Evolutionary conservation across 2,329 filamentous ascomycete species (phyloP).

Genomic region (Colletotrichum spaethianum): DNA sequence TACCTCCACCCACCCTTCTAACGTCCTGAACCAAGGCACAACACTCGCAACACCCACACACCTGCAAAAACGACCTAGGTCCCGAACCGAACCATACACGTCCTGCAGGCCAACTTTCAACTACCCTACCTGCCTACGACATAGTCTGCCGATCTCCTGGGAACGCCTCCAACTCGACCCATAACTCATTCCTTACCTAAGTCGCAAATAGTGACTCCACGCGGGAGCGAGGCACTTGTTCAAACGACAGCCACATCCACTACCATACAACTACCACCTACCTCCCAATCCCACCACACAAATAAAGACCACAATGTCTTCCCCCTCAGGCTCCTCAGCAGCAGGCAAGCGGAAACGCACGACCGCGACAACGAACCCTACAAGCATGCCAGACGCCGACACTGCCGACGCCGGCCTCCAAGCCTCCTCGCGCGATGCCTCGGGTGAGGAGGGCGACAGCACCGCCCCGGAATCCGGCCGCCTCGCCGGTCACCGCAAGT

Average conservation of each 20-base stretch:
- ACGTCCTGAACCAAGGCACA: conserved; percentile 38
- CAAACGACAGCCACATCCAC: conserved; percentile 19
- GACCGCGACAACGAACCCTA: conserved; percentile 63
- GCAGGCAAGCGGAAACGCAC: conserved; percentile 87
- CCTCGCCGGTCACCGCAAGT: conserved; percentile 69
- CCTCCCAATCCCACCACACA: conserved; percentile 15
- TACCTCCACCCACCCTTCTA: conserved; percentile 30
- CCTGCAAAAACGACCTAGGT: not conserved
- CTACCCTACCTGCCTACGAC: conserved; percentile 29
- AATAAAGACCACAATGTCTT: conserved; percentile 65
- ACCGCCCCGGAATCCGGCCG: conserved; percentile 73
- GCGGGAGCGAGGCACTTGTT: not conserved
- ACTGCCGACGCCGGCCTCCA: conserved; percentile 71
- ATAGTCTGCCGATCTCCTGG: conserved; percentile 34
- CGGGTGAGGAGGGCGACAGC: conserved; percentile 84
- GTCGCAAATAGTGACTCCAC: conserved; percentile 16
- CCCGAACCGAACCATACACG: not conserved
- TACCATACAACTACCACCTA: conserved; percentile 2
- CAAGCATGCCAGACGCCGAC: conserved; percentile 59
- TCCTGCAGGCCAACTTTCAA: conserved; percentile 5
- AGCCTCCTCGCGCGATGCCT: conserved; percentile 85
- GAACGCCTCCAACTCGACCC: conserved; percentile 26
- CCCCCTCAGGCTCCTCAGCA: conserved; percentile 67
- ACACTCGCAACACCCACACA: conserved; percentile 32
- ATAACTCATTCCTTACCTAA: conserved; percentile 29